Percentiles rank a stretch among this genome's conserved stretches.
phyloP scores from a whole-genome alignment of 139 green algal genomes.

The Closterium sp. region DNA sequence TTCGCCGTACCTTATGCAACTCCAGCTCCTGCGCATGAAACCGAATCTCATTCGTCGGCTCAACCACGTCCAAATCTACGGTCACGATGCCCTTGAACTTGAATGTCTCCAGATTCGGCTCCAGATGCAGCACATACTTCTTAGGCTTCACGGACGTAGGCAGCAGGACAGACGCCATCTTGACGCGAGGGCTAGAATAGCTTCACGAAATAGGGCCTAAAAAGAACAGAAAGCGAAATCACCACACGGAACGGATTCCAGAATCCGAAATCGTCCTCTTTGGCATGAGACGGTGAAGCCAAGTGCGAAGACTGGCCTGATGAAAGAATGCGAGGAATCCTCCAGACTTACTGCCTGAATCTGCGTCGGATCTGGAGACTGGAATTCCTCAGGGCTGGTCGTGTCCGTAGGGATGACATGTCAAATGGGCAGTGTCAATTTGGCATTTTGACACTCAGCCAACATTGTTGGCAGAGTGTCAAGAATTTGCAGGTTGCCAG shows the following conservation, averaged over 20 bases:
- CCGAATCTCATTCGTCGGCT: slow-evolving; percentile 33
- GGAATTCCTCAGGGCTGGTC: no score
- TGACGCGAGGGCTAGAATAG: not conserved
- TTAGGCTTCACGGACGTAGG: slow-evolving; percentile 34
- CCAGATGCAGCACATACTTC: slow-evolving; percentile 45
- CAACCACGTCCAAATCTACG: slow-evolving; percentile 44
- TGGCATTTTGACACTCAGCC: no score
- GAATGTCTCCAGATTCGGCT: slow-evolving; percentile 44
- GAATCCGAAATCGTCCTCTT: not conserved
- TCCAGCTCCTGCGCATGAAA: slow-evolving; percentile 42
- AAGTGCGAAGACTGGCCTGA: no score
- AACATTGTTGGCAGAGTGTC: no score
- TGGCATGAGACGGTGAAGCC: no score
- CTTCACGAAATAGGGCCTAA: not conserved
- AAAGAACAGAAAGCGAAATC: not conserved
- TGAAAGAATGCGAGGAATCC: no score
- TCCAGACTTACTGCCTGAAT: no score
- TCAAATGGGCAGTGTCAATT: no score
- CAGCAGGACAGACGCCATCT: slow-evolving; percentile 22
- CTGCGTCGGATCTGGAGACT: no score
- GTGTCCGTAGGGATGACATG: no score
- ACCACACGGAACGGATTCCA: not conserved
- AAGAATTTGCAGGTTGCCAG: no score
- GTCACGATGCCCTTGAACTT: slow-evolving; percentile 38
- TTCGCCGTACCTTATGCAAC: slow-evolving; percentile 35